These are phyloP conservation scores for Paulownia fortunei DNA, from an alignment of 257 asterid genomes.

Conservation along the genomic window DNA sequence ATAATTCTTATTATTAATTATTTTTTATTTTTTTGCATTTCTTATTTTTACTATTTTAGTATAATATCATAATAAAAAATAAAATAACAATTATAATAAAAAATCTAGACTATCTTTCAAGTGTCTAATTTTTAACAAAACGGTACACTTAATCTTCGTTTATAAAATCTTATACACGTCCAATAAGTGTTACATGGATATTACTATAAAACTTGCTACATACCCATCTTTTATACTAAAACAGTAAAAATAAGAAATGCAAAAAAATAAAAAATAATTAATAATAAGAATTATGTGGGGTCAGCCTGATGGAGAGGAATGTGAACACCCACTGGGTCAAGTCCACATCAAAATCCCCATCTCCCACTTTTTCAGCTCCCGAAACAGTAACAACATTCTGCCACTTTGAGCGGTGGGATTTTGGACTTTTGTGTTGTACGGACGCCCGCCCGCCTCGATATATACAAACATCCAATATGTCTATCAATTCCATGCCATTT, in stretches of 20 bases:
- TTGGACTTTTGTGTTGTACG: constrained; percentile 10
- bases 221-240: too few relatives aligned
- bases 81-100: too few relatives aligned
- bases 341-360: background rate
- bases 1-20: background rate
- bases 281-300: background rate
- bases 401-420: background rate
- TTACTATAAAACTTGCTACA: too few relatives aligned
- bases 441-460: background rate
- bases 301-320: background rate
- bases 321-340: background rate
- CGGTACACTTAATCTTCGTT: too few relatives aligned
- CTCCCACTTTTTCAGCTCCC: background rate
- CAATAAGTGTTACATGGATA: too few relatives aligned
- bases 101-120: too few relatives aligned
- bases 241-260: too few relatives aligned
- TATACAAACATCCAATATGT: background rate
- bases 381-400: background rate
- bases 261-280: background rate
- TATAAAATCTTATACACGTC: too few relatives aligned
- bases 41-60: too few relatives aligned
- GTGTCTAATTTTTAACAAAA: too few relatives aligned
- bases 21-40: background rate
- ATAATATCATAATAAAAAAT: too few relatives aligned
- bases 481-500: background rate